Evolutionary conservation across 768 basidiomycete genomes (phyloP).

Genomic region (Hypholoma fasciculare): DNA sequence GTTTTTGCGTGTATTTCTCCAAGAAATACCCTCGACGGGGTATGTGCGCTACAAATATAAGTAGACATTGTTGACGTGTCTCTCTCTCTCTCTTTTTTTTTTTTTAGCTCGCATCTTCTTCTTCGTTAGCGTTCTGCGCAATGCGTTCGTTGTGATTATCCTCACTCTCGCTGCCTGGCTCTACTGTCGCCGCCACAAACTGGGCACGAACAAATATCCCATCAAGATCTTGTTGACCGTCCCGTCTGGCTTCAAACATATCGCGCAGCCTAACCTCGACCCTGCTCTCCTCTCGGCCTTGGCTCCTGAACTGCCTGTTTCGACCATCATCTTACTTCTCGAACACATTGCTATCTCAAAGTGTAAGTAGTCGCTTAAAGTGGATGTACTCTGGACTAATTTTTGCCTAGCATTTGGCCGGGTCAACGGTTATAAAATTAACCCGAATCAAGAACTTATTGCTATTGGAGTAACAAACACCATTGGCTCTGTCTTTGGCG

Average conservation of each 20-base stretch:
- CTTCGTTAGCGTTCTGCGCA: constrained; percentile 75
- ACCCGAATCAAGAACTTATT: constrained; percentile 93
- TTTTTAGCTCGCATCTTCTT: constrained; percentile 77
- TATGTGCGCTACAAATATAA: constrained; percentile 31
- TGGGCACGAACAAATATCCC: constrained; percentile 66
- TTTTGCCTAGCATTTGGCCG: constrained; percentile 80
- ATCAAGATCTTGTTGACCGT: constrained; percentile 84
- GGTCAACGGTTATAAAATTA: constrained; percentile 91
- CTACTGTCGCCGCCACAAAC: constrained; percentile 66
- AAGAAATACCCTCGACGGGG: constrained; percentile 64
- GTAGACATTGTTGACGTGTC: no score
- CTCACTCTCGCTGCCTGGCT: constrained; percentile 88
- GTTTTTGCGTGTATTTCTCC: constrained; percentile 46
- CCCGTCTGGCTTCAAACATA: constrained; percentile 77
- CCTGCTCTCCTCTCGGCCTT: constrained; percentile 61
- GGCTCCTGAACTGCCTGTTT: constrained; percentile 74
- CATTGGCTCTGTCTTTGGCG: constrained; percentile 84
- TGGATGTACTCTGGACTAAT: neutral
- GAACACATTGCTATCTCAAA: constrained; percentile 99
- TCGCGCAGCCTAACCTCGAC: constrained; percentile 42
- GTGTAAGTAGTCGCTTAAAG: constrained; percentile 45
- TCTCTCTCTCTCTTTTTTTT: no score
- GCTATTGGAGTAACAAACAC: constrained; percentile 98
- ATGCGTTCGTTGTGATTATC: constrained; percentile 87
- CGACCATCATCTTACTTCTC: constrained; percentile 86